Base-by-base conservation (phyloP, 768 basidiomycete species). In the Rubroboletus satanas region DNA sequence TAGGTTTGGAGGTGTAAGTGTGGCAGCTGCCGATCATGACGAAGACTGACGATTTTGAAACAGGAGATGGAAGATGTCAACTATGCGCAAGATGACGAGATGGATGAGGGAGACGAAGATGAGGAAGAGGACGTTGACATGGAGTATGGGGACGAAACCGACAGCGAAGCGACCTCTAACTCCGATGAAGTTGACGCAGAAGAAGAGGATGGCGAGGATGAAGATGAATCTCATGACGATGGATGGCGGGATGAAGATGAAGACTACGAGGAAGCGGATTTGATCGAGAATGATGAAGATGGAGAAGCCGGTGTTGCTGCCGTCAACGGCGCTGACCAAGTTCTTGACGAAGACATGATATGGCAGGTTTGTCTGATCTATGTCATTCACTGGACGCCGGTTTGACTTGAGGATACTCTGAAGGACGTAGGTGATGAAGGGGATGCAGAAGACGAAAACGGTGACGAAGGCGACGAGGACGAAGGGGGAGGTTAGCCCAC, bases 61-160 rank as follows among this genome's bases (percentile, higher is more conserved):
- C 58, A 94, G 90, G 90, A 92, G 68, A 91, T 93, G 88, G 90
- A 92, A 55, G 90, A 90, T 58, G 79, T 80, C 8, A 80, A 85
- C 54, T 89, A 83, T 67, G 68, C 75, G 54, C 63, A 71, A 63
- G 88, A 88, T 52, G 89, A 89, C 42, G 87, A 83, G 45, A 89
- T 90, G 80, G 89, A 87, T 45, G 90, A 87, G 11, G 87, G 85
- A 51, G 89, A 83, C n/a, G 90, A 82, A 3, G 87, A 84, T 15
- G 86, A 86, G 17, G 90, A 88, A 3, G 88, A 85, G 53, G 92
- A 93, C 51, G 87, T 89, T 38, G 91, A 91, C 42, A 90, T 90
- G 84, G 93, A 93, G 45, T 90, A 87, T 58, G 90, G 82, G 6
- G 92, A 91, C 18, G 89, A 87, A 54, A 86, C 87, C 0, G 88